These are phyloP conservation scores for Byssothecium circinans DNA, from an alignment of 2,329 filamentous ascomycete species.

Conservation along the genomic window DNA sequence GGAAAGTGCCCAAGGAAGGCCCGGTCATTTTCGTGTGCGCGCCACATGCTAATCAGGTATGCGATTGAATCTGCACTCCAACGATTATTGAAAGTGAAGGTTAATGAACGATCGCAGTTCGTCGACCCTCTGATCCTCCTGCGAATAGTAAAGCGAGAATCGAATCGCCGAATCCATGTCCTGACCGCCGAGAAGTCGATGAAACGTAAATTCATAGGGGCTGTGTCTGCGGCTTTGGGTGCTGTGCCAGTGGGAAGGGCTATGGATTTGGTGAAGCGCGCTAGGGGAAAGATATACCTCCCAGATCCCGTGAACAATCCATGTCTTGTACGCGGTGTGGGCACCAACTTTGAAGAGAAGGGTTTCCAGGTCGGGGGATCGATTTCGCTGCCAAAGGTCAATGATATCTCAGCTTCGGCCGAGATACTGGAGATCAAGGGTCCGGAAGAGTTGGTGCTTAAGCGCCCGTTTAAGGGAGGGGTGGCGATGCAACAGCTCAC, in stretches of 20 bases:
- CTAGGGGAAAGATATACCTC: conserved; percentile 78
- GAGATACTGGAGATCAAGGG: conserved; percentile 82
- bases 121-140: conserved; percentile 94
- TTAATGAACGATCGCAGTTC: conserved; percentile 61
- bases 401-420: conserved; percentile 77
- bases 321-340: conserved; percentile 75
- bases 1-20: conserved; percentile 86
- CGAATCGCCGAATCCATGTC: conserved; percentile 84
- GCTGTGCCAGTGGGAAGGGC: conserved; percentile 92
- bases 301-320: conserved; percentile 86
- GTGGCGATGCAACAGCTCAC: conserved; percentile 80
- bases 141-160: conserved; percentile 83
- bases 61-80: neutral
- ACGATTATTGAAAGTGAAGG: neutral
- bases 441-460: conserved; percentile 78
- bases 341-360: conserved; percentile 75
- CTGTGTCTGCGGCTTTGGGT: conserved; percentile 79
- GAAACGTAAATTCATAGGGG: conserved; percentile 83
- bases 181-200: conserved; percentile 96
- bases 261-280: conserved; percentile 82
- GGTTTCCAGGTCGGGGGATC: conserved; percentile 64
- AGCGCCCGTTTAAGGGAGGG: conserved; percentile 81
- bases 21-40: conserved; percentile 95
- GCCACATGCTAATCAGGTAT: conserved; percentile 78
- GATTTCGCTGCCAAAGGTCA: conserved; percentile 81